These are phyloP conservation scores for Apodospora peruviana DNA, from an alignment of 495 filamentous ascomycete species.

Conservation along the genomic window DNA sequence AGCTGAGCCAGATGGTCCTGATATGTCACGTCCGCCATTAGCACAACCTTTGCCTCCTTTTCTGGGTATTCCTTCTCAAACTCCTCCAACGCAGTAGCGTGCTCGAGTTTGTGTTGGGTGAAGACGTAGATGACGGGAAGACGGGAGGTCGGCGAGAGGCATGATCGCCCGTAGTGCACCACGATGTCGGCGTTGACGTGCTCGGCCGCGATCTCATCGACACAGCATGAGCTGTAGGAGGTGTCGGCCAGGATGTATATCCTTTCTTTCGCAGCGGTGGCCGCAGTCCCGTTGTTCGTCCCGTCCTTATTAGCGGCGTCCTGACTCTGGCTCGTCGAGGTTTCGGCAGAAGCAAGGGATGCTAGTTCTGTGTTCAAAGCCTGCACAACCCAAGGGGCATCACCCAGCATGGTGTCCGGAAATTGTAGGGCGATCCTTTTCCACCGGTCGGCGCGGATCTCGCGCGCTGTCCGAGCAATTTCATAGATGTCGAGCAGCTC, in stretches of 20 bases:
- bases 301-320: not conserved
- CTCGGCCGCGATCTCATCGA: constrained; percentile 95
- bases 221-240: constrained; percentile 94
- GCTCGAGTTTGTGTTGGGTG: constrained; percentile 61
- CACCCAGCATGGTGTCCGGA: constrained; percentile 81
- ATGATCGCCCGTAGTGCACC: constrained; percentile 91
- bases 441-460: constrained; percentile 67
- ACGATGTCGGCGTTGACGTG: constrained; percentile 87
- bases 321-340: too few species aligned
- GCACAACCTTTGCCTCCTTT: constrained; percentile 57
- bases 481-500: constrained; percentile 79
- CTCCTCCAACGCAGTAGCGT: constrained; percentile 48
- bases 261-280: constrained; percentile 23
- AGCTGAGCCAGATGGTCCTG: constrained; percentile 60
- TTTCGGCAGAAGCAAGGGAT: too few species aligned
- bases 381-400: constrained; percentile 77
- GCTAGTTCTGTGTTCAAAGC: constrained; percentile 56
- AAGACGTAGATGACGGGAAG: constrained; percentile 92
- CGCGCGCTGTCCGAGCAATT: constrained; percentile 70
- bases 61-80: constrained; percentile 68
- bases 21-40: constrained; percentile 90
- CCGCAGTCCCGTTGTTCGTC: constrained; percentile 6
- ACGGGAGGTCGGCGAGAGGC: constrained; percentile 82
- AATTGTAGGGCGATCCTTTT: constrained; percentile 84
- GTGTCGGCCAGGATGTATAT: constrained; percentile 92